Evolutionary conservation across 768 basidiomycete species (phyloP), one percentile per base, ranked within the genome.

Genomic region (Macrocybe gigantea): DNA sequence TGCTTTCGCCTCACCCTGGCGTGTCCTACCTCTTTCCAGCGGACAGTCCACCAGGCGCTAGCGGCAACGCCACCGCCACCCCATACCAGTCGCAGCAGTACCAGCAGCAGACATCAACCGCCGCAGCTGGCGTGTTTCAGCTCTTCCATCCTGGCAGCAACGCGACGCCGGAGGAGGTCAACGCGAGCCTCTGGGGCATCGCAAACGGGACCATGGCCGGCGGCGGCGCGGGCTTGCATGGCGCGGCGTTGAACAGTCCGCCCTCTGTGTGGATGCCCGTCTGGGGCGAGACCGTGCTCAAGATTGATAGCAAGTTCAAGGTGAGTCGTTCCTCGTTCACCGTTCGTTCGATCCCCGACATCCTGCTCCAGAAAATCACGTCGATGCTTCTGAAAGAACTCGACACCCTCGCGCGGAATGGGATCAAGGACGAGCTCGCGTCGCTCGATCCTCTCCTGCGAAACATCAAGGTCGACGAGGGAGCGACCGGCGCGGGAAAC

Each of bases 241-340:
- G 22, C 22, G 22, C 22, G 22, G 56, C 53, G 5, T 42, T 68
- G 5, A 56, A 58, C 9, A 63, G 73, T 55, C 78, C 81, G 0
- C 80, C 82, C 11, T 66, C 74, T 4, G 60, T 67, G 45, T 88
- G 83, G 85, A 81, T 75, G 10, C 66, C 77, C 7, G 64, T 69
- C 7, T 61, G 82, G n/a, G 82, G 79, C 5, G 92, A 94, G 44
- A 77, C 80, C 61, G 75, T 93, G 7, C 55, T 83, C 37, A 93
- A 92, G 65, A 80, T 91, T 38, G 93, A 95, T 60, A 71, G 74
- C 32, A 88, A 88, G 64, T 77, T 95, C 56, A 94, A 92, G 74
- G 91, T 89, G 40, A 44, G 77, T 66, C 6, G 36, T 33, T 47
- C 31, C 33, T 30, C 13, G 29, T 33, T 48, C 14, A 12, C 38